These are phyloP conservation scores for Blastocystis hominis DNA, from an alignment of 352 stramenopile species.

Conservation along the genomic window DNA sequence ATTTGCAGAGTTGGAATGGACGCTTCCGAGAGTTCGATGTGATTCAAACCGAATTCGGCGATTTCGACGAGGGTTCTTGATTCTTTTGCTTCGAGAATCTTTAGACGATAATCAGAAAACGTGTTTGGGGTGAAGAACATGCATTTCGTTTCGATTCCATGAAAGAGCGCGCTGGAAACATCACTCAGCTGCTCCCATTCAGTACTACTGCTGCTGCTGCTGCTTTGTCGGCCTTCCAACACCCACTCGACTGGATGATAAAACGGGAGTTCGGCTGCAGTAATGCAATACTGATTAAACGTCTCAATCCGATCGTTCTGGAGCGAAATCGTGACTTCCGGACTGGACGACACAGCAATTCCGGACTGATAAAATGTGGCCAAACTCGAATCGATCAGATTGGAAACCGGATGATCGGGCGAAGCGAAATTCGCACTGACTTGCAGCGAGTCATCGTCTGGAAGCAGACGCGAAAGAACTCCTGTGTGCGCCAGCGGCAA, in stretches of 20 bases:
- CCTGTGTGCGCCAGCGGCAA: background rate
- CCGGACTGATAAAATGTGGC: background rate
- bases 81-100: background rate
- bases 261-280: background rate
- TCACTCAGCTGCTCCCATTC: background rate
- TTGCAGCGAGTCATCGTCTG: background rate
- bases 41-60: background rate
- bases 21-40: background rate
- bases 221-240: background rate
- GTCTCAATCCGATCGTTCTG: background rate
- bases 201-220: background rate
- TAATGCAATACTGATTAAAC: constrained; percentile 20
- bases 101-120: background rate
- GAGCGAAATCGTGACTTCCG: background rate
- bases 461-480: background rate
- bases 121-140: background rate
- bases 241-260: background rate
- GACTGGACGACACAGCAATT: background rate
- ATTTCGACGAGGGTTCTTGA: background rate
- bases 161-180: background rate
- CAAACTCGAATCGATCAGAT: background rate
- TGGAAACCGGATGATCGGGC: background rate
- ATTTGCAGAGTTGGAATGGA: background rate
- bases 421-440: background rate
- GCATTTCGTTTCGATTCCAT: background rate